Base-by-base conservation (phyloP, 1,284 basidiomycete genomes). In the Phellinidium pouzarii region DNA sequence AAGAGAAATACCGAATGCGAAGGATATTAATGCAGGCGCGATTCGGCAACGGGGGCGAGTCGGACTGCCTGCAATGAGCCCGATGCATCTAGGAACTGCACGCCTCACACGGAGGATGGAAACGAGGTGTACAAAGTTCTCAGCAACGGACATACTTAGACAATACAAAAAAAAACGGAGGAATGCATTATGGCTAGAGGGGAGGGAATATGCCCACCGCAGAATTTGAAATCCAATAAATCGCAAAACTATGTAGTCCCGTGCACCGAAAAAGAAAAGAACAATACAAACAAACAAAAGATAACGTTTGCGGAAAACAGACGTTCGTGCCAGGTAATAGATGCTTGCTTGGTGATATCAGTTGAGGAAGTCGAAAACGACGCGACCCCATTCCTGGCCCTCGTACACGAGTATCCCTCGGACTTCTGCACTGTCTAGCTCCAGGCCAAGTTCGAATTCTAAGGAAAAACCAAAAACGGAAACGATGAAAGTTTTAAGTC, bases 391-490 rank as follows among this genome's bases (percentile, higher is more conserved):
- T 65, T 89, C 87, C 59, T 82, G 76, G 14, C 79, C 79, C 48
- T 84, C 78, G 61, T 81, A 80, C 41, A 89, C 66, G 57, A 91
- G 65, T 53, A 89, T 80, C 20, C 87, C 87, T 52, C 87, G 80
- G 59, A 91, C 86, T 68, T 90, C 87, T 51, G 80, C 83, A 59
- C 85, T 87, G 64, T 91, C 87, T 58, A 91, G 68, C 66, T 87
- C 87, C 53, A 91, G 68, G 3, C 84, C 88, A 3, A 91, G 76
- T 63, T 88, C 85, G 59, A 91, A 91, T 62, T 90, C 87, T 87
- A 61, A 8, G 25, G 14, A 46, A 34, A 40, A 57, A 54, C 19
- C n/a, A 44, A 31, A 2, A 20, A 42, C 38, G 48, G 40, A 4
- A 17, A 44, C 14, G 44, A 44, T 26, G 20, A 44, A 40, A 37